Evolutionary conservation across 1,284 basidiomycete species (phyloP).

Genomic region (Fistulina hepatica): DNA sequence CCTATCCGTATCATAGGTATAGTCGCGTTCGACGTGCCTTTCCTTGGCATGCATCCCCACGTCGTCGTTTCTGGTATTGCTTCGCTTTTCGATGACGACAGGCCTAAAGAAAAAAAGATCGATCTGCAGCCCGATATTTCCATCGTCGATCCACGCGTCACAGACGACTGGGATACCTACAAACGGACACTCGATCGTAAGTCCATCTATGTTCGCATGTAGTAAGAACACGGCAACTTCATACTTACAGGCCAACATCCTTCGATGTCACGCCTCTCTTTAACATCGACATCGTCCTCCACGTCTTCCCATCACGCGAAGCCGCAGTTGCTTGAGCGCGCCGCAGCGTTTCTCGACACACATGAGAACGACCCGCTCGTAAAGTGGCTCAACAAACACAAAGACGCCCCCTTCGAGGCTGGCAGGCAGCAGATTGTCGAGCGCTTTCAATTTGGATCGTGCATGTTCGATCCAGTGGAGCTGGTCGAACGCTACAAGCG

Average conservation of each 20-base stretch:
- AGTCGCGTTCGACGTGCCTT: conserved; percentile 45
- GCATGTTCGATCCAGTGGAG: conserved; percentile 43
- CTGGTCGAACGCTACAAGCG: conserved; percentile 34
- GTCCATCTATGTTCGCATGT: conserved; percentile 8
- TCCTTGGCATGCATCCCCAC: conserved; percentile 49
- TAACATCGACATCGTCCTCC: conserved; percentile 14
- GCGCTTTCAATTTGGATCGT: conserved; percentile 42
- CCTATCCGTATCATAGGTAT: conserved; percentile 39
- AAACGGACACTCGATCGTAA: conserved; percentile 26
- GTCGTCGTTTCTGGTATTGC: conserved; percentile 46
- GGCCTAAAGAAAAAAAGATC: conserved; percentile 28
- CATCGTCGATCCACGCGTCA: conserved; percentile 33
- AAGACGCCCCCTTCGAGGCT: conserved; percentile 34
- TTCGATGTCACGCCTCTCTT: conserved; percentile 1
- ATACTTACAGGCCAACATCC: no score
- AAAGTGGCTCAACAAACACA: conserved; percentile 38
- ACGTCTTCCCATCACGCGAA: conserved; percentile 8
- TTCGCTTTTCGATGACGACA: conserved; percentile 34
- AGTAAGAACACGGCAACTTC: no score
- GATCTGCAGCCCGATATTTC: conserved; percentile 33
- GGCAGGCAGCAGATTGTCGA: conserved; percentile 40
- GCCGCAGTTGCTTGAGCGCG: conserved; percentile 24
- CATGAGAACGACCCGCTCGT: conserved; percentile 32
- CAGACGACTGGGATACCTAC: conserved; percentile 36
- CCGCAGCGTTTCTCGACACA: conserved; percentile 27